Evolutionary conservation across 495 filamentous ascomycete genomes (phyloP).

Genomic region (Neurospora sp.): DNA sequence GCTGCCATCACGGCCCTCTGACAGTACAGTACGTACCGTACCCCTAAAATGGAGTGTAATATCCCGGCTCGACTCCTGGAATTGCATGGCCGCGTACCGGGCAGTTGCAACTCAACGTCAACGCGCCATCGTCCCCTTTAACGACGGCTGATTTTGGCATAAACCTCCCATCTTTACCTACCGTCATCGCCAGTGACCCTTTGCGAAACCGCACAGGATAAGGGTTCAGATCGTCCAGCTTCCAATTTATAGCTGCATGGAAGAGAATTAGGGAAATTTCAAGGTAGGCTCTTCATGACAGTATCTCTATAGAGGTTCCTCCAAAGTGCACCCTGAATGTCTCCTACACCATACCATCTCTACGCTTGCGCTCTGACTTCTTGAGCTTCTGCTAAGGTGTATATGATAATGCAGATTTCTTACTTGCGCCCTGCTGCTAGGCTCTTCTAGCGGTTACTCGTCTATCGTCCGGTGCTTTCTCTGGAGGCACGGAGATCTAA

Average conservation of each 20-base stretch:
- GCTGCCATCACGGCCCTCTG: not conserved
- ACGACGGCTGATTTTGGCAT: not conserved
- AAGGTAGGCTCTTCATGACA: not conserved
- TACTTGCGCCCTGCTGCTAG: not conserved
- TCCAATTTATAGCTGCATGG: not conserved
- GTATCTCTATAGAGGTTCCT: not conserved
- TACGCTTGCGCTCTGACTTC: not conserved
- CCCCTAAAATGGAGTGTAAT: not conserved
- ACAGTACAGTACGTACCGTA: not conserved
- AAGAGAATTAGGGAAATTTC: not conserved
- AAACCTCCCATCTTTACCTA: constrained; percentile 5
- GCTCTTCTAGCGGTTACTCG: not conserved
- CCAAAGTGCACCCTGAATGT: not conserved
- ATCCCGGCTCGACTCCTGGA: not conserved
- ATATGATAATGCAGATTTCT: not conserved
- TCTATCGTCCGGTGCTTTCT: not conserved
- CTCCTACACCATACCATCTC: not conserved
- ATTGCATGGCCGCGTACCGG: not conserved
- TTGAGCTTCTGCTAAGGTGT: not conserved
- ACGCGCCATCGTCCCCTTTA: not conserved
- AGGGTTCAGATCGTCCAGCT: not conserved
- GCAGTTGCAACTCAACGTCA: not conserved
- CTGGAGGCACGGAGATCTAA: not conserved
- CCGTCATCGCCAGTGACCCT: not conserved
- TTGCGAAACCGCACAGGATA: not conserved